A percentile compares a stretch with the other conserved stretches of the same genome.
Evolutionary conservation across 352 stramenopile genomes (phyloP).

Genomic region (Pythium grandisporangium): DNA sequence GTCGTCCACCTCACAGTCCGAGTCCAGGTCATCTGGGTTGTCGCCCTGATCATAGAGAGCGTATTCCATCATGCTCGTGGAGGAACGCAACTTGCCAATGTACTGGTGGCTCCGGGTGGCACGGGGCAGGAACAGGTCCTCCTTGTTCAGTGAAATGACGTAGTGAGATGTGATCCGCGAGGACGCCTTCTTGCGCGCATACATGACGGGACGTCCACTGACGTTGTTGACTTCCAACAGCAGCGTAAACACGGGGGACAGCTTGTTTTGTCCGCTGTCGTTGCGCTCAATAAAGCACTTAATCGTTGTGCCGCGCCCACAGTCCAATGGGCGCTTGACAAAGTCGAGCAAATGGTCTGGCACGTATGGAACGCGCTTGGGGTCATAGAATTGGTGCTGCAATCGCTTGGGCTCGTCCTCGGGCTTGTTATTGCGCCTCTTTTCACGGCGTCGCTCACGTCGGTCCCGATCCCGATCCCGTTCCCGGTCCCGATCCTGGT

Average conservation of each 20-base stretch:
- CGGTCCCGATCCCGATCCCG: constrained; percentile 16
- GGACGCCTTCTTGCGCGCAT: constrained; percentile 67
- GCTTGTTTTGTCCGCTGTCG: constrained; percentile 61
- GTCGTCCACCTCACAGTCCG: constrained; percentile 71
- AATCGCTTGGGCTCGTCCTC: constrained; percentile 62
- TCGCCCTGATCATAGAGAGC: constrained; percentile 77
- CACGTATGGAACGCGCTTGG: constrained; percentile 74
- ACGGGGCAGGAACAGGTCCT: constrained; percentile 73
- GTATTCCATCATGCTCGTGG: constrained; percentile 78
- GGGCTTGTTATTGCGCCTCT: constrained; percentile 41
- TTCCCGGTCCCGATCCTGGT: constrained; percentile 3
- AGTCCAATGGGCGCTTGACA: constrained; percentile 65
- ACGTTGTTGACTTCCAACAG: constrained; percentile 81
- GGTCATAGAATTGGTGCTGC: constrained; percentile 74
- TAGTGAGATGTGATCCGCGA: constrained; percentile 80
- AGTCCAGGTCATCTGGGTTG: constrained; percentile 80
- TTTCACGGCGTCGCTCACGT: constrained; percentile 46
- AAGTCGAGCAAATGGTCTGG: constrained; percentile 78
- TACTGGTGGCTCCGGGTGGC: constrained; percentile 81
- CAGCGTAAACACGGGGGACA: constrained; percentile 77
- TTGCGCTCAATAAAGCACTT: constrained; percentile 89
- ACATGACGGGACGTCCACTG: constrained; percentile 76
- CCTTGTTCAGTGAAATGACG: constrained; percentile 82
- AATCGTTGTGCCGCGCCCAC: constrained; percentile 66
- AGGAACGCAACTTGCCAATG: constrained; percentile 79